Evolutionary conservation across 495 filamentous ascomycete species (phyloP).

Genomic region (Penicillium psychrofluorescens): DNA sequence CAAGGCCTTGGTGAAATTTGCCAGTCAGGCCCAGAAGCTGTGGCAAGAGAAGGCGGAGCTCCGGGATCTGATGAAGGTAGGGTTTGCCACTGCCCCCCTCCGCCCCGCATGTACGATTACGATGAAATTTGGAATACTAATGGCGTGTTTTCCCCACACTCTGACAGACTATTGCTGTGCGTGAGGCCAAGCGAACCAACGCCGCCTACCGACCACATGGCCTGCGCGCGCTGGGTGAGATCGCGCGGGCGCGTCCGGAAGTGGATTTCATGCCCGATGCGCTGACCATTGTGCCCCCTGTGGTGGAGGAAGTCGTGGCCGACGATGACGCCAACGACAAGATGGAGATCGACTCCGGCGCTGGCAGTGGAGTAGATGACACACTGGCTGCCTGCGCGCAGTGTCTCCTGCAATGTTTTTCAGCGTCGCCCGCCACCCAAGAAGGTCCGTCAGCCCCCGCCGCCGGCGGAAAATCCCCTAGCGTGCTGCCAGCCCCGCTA

Average conservation of each 20-base stretch:
- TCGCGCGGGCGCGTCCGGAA: slow-evolving; percentile 54
- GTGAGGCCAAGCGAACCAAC: slow-evolving; percentile 90
- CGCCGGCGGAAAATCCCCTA: slow-evolving; percentile 14
- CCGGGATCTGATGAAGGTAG: slow-evolving; percentile 46
- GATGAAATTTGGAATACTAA: no score
- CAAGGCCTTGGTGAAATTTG: slow-evolving; percentile 75
- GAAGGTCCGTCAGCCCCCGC: slow-evolving; percentile 22
- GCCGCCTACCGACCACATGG: slow-evolving; percentile 69
- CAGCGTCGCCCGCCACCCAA: slow-evolving; percentile 19
- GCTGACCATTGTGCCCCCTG: slow-evolving; percentile 50
- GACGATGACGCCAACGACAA: slow-evolving; percentile 46
- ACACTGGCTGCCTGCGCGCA: slow-evolving; percentile 41
- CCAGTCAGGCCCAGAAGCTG: slow-evolving; percentile 49
- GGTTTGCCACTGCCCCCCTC: slow-evolving; percentile 1
- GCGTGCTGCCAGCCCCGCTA: slow-evolving; percentile 17
- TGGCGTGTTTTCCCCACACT: no score
- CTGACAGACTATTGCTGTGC: slow-evolving; percentile 51
- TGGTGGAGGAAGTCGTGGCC: slow-evolving; percentile 46
- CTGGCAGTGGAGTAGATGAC: slow-evolving; percentile 28
- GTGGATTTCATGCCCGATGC: slow-evolving; percentile 63
- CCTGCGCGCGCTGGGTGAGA: slow-evolving; percentile 62
- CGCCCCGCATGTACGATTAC: slow-evolving; percentile 2
- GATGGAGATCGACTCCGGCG: slow-evolving; percentile 61
- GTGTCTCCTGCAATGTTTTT: slow-evolving; percentile 41
- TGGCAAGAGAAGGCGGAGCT: slow-evolving; percentile 48